Conservation (phyloP, 179 eudicot species). For the Beta macrorhiza region DNA sequence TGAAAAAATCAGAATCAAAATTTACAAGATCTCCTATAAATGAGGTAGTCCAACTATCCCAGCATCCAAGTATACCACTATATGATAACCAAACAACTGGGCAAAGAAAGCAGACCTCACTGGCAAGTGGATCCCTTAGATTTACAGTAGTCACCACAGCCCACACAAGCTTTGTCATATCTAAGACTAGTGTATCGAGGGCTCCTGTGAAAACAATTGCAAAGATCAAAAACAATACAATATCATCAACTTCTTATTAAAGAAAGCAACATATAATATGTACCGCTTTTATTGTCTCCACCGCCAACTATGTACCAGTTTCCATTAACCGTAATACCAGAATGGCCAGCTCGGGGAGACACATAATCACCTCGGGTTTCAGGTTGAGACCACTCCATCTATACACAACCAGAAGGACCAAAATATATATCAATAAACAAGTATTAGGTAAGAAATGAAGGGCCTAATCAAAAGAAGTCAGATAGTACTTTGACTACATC, state of each 20-base stretch:
- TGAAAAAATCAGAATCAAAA: constrained; percentile 3
- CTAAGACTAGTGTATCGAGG: constrained; percentile 63
- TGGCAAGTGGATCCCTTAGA: constrained; percentile 81
- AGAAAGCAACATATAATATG: constrained; percentile 9
- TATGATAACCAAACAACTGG: constrained; percentile 1
- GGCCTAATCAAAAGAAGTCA: not conserved
- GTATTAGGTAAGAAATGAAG: too few relatives aligned
- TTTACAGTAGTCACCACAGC: constrained; percentile 59
- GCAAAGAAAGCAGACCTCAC: constrained; percentile 63
- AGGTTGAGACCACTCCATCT: constrained; percentile 98
- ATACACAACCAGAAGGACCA: constrained; percentile 26
- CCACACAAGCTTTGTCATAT: constrained; percentile 78
- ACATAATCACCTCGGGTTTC: constrained; percentile 72
- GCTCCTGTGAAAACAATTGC: constrained; percentile 52
- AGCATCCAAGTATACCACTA: not conserved
- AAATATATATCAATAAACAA: not conserved
- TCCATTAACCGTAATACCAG: constrained; percentile 66
- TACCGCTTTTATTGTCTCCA: constrained; percentile 91
- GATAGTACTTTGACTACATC: not conserved
- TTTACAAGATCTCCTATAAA: not conserved
- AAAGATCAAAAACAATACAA: not conserved
- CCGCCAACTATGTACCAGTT: constrained; percentile 92
- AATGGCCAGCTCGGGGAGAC: constrained; percentile 87
- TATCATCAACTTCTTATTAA: constrained; percentile 2
- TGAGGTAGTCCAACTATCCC: not conserved